Base-by-base conservation (phyloP, 345 rosid species). In the Dipteronia sinensis region DNA sequence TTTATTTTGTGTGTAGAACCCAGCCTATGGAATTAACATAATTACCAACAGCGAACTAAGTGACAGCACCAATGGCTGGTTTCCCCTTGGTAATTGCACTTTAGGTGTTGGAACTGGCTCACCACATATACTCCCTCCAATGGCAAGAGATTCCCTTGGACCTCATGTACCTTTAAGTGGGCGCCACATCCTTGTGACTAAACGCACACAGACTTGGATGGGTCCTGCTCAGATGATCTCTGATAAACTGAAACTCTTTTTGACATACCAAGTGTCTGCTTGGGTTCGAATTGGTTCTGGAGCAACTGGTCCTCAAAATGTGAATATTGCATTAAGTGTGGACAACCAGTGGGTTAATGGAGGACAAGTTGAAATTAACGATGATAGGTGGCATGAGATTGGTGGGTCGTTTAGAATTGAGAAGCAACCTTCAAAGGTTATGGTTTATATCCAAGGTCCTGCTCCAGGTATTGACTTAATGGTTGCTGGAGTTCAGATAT, bases 161-260 rank as follows among this genome's bases (percentile, higher is more conserved):
- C 77, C 83, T 70, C 84, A 90, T 71, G 90, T 58, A 64, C 91
- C 95, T 69, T 80, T 93, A 64, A 91, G 97, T 53, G 98, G 99
- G 40, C 92, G 82, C 51, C 90, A 82, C 82, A 92, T 95, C 74
- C 89, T 85, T 0, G 93, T 82, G 58, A 88, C 94, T 61, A 92
- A 88, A 78, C 89, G 99, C 46, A 88, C 98, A 10, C 94, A 92
- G 73, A 93, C 84, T 66, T 95, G 98, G 99, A 95, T 95, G 98
- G 99, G 99, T 62, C 99, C 99, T 64, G 98, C 97, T 63, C 99
- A 95, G 87, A 77, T 86, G 69, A 95, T 95, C 81, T 90, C 97
- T 2, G 96, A 91, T 40, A 93, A 87, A 84, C 79, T 93, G 73
- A 85, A 89, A 75, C 88, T 91, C 55, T 92, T 91, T 76, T 75